These are phyloP conservation scores for Mycena kentingensis DNA, from an alignment of 768 basidiomycete genomes.

Conservation along the genomic window DNA sequence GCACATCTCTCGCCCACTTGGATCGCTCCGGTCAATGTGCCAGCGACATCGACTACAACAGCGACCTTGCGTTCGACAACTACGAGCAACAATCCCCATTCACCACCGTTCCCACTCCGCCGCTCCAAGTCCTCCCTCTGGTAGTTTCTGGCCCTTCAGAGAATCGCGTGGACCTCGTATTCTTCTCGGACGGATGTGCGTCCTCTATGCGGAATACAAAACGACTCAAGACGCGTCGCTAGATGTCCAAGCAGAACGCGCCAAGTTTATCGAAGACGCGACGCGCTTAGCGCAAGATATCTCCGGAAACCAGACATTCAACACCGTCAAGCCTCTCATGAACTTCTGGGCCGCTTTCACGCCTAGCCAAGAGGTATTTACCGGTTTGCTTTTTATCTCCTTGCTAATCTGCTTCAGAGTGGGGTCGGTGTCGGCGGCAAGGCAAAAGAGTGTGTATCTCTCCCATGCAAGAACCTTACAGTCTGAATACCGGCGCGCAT, in stretches of 20 bases:
- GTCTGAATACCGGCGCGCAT: no score
- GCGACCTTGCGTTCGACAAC: neutral
- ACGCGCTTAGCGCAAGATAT: constrained; percentile 66
- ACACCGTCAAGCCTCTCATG: constrained; percentile 71
- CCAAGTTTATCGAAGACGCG: constrained; percentile 69
- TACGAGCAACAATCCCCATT: neutral
- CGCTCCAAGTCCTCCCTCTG: constrained; percentile 58
- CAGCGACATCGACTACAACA: no score
- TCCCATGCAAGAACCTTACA: no score
- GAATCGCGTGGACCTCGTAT: constrained; percentile 75
- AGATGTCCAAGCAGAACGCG: constrained; percentile 60
- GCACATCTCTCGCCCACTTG: no score
- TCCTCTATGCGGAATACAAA: constrained; percentile 10
- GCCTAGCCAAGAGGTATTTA: constrained; percentile 66
- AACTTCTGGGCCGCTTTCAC: constrained; percentile 84
- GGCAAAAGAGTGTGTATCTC: constrained; percentile 70
- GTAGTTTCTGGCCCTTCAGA: constrained; percentile 59
- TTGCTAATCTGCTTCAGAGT: constrained; percentile 45
- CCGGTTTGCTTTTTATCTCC: neutral
- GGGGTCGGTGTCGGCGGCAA: constrained; percentile 69
- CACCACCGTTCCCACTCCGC: constrained; percentile 34
- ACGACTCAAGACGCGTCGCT: neutral
- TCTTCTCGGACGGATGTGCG: constrained; percentile 80
- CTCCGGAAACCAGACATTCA: constrained; percentile 73
- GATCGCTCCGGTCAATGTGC: no score